These are phyloP conservation scores for Xylaria hypoxylon DNA, from an alignment of 2,329 filamentous ascomycete species.

Conservation along the genomic window DNA sequence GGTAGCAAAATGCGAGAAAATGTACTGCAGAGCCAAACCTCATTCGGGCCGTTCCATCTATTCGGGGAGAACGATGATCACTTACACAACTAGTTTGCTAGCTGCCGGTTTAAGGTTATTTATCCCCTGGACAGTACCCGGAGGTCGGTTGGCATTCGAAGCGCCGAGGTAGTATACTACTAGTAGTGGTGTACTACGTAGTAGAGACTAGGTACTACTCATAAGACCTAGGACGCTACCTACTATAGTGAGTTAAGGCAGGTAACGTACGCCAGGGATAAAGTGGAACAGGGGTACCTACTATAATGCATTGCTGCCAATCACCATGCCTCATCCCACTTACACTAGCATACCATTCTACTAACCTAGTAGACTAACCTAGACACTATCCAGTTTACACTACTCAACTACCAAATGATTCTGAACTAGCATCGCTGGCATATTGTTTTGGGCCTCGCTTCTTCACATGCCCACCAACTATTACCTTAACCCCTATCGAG, in stretches of 20 bases:
- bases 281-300: not conserved
- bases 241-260: not conserved
- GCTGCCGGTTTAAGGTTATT: slow-evolving; percentile 17
- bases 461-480: slow-evolving; percentile 10
- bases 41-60: slow-evolving; percentile 35
- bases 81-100: slow-evolving; percentile 1
- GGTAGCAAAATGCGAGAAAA: slow-evolving; percentile 6
- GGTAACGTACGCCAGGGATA: not conserved
- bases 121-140: not conserved
- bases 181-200: too few species aligned
- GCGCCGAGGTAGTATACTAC: not conserved
- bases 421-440: slow-evolving; percentile 22
- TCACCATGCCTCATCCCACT: slow-evolving; percentile 4
- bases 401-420: not conserved
- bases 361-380: not conserved
- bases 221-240: too few species aligned
- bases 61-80: slow-evolving; percentile 5
- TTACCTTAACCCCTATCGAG: slow-evolving; percentile 9
- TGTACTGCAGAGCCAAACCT: slow-evolving; percentile 17
- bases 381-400: not conserved
- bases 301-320: not conserved
- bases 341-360: not conserved
- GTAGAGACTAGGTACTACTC: too few species aligned
- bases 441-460: slow-evolving; percentile 11
- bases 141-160: slow-evolving; percentile 16